Evolutionary conservation across 2,329 filamentous ascomycete species (phyloP), one percentile per base, ranked within the genome.

Genomic region (Sarocladium oryzae): DNA sequence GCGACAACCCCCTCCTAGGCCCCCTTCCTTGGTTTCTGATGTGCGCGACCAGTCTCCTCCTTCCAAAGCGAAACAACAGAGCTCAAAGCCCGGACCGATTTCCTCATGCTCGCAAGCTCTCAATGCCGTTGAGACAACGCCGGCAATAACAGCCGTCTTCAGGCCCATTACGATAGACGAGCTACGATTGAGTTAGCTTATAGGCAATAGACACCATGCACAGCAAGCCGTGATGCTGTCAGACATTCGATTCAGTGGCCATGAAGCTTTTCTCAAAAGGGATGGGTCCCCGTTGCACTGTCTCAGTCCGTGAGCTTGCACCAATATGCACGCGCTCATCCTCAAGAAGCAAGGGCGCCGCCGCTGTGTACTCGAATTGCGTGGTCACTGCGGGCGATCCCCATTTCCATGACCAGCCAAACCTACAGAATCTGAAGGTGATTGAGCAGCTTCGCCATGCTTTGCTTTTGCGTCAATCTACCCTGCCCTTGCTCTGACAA

Each of bases 71-170:
- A 32, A 30, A 48, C 43, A 48, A 33, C 4, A 33, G 43, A 18
- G 24, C 24, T 48, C 43, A 21, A 33, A 48, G 9, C 28, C 43
- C 43, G 43, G 43, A 48, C 43, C 43, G 43, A 48, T 16, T 48
- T 48, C 43, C 43, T 32, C n/a, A 48, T 48, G 43, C 43, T 48
- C 15, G n/a, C 43, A 48, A 48, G 43, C 43, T 30, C 28, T 13
- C 18, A 7, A 21, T 20, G 16, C n/a, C 43, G 28, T n/a, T 48
- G 43, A 48, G 43, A 48, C 43, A 48, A 15, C 20, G 43, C 26
- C 21, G 5, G 26, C 28, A 24, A 48, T n/a, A n/a, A n/a, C n/a
- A n/a, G n/a, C n/a, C n/a, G n/a, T n/a, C n/a, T n/a, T n/a, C n/a
- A n/a, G n/a, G n/a, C n/a, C n/a, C n/a, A n/a, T n/a, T n/a, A n/a